phyloP scores from a whole-genome alignment of 2,329 filamentous ascomycete species.

The Orbilia blumenaviensis region DNA sequence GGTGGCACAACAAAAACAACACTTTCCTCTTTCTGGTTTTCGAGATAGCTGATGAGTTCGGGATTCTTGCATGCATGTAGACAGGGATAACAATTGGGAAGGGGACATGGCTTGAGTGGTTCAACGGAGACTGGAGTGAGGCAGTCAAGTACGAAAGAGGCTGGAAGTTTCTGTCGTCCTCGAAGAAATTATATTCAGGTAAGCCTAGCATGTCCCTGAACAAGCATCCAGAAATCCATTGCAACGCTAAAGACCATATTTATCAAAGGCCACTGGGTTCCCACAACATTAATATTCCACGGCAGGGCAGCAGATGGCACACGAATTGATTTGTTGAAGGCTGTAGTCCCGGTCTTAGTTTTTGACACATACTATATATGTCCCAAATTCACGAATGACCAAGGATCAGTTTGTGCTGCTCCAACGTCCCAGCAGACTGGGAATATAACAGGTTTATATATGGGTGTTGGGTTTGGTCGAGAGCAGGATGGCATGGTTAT shows the following conservation, averaged over 20 bases:
- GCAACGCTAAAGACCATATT: not conserved
- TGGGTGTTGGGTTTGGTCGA: conserved; percentile 47
- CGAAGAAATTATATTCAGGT: conserved; percentile 41
- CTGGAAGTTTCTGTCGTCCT: conserved; percentile 43
- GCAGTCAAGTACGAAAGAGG: conserved; percentile 10
- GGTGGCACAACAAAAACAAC: conserved; percentile 27
- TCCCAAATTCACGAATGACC: conserved; percentile 22
- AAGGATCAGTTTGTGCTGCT: conserved; percentile 8
- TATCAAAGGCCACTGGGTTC: conserved; percentile 36
- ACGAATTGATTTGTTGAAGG: conserved; percentile 3
- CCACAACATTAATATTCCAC: conserved; percentile 36
- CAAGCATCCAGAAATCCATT: not conserved
- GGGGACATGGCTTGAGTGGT: conserved; percentile 29
- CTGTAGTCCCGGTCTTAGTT: conserved; percentile 26
- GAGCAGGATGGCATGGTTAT: conserved; percentile 43
- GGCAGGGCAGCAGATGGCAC: not conserved
- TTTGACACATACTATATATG: conserved; percentile 35
- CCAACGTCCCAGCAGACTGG: conserved; percentile 6
- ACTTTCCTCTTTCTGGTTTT: not conserved
- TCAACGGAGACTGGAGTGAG: conserved; percentile 32
- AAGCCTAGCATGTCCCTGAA: not conserved
- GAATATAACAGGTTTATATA: conserved; percentile 25
- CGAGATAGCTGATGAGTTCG: not conserved
- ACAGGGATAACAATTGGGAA: conserved; percentile 44
- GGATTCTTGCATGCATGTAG: conserved; percentile 4